Evolutionary conservation across 78 protist genomes (phyloP).

Genomic region (Pelomyxa schiedti): DNA sequence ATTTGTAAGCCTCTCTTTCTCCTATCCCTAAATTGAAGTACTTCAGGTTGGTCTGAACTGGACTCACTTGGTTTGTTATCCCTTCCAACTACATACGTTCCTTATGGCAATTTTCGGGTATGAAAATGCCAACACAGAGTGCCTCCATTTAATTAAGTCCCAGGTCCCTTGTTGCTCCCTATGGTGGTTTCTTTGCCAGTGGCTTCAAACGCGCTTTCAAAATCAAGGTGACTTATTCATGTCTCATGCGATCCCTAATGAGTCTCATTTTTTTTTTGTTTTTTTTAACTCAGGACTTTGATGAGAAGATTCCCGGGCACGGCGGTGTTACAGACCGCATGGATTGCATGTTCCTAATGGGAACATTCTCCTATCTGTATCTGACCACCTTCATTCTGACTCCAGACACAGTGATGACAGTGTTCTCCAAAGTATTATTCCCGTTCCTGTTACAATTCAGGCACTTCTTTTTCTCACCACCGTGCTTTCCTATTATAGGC

Average conservation of each 20-base stretch:
- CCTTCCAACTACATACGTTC: constrained; percentile 65
- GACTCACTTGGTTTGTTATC: constrained; percentile 12
- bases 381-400: constrained; percentile 41
- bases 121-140: no score
- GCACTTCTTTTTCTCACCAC: no score
- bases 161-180: constrained; percentile 89
- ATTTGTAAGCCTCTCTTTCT: not conserved
- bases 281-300: constrained; percentile 75
- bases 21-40: not conserved
- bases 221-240: constrained; percentile 42
- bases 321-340: constrained; percentile 92
- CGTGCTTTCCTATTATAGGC: no score
- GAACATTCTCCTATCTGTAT: constrained; percentile 59
- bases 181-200: constrained; percentile 93
- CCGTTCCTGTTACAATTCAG: no score
- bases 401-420: not conserved
- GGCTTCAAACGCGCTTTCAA: constrained; percentile 91
- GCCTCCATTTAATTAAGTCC: no score
- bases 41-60: constrained; percentile 18
- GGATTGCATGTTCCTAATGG: constrained; percentile 86
- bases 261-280: not conserved
- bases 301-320: constrained; percentile 86
- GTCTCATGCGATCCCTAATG: not conserved
- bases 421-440: no score
- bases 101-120: constrained; percentile 67